A percentile compares a stretch with the other conserved stretches of the same genome.
Conservation (phyloP, 169 alveolate genomes). For the Babesia bovis region DNA sequence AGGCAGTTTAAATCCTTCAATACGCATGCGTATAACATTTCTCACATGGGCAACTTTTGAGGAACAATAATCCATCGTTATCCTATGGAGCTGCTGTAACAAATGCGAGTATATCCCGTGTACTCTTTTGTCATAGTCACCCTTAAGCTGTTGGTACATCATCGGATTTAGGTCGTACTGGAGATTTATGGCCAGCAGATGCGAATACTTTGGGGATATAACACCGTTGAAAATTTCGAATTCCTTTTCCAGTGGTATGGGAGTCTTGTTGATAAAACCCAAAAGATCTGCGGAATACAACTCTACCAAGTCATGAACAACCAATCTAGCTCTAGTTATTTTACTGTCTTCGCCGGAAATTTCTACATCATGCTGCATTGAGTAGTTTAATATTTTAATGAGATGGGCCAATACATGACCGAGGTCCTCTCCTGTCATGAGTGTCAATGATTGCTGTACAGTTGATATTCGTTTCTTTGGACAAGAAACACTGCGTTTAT, state of each 20-base stretch:
- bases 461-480: conserved; percentile 14
- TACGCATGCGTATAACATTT: conserved; percentile 1
- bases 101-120: background rate
- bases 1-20: conserved; percentile 39
- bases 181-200: conserved; percentile 20
- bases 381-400: conserved; percentile 20
- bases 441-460: background rate
- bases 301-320: conserved; percentile 41
- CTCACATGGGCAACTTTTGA: conserved; percentile 7
- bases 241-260: conserved; percentile 30
- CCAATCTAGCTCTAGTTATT: conserved; percentile 24
- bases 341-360: background rate
- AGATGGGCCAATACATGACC: conserved; percentile 36
- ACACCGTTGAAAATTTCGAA: conserved; percentile 11
- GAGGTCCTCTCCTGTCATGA: conserved; percentile 60
- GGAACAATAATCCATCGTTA: conserved; percentile 26
- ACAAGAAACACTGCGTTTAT: background rate
- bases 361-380: background rate
- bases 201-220: background rate
- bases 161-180: conserved; percentile 20
- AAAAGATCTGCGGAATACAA: conserved; percentile 29
- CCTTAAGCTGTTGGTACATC: background rate
- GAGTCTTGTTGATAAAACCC: conserved; percentile 6
- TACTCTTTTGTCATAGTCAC: conserved; percentile 11
- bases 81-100: conserved; percentile 19